Base-by-base conservation (phyloP, 768 basidiomycete genomes). In the Mycena crocata region DNA sequence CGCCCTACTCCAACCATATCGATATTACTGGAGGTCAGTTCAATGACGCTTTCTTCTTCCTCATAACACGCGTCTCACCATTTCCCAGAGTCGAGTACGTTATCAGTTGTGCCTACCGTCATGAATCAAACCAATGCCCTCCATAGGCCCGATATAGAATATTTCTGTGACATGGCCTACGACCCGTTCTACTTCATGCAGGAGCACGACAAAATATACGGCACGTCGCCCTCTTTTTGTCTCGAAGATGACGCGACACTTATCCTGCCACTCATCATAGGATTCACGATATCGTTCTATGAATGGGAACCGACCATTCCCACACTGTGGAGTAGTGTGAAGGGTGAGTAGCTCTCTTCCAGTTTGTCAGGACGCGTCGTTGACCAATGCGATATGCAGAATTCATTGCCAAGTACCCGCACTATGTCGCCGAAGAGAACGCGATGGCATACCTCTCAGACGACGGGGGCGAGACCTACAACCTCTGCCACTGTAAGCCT, bases 221-320 rank as follows among this genome's bases (percentile, higher is more conserved):
- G 92, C 81, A 57, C 12, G 66, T 62, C 58, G 68, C 63, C 71
- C 32, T 19, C 30, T 23, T 19, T 46, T 48, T 15, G 35, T 49
- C 30, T 28, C 34, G 30, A n/a, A n/a, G n/a, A n/a, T n/a, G n/a
- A n/a, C 32, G 23, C 35, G 28, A 30, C 10, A 32, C 56, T 50
- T 23, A 23, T 26, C 45, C 32, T 28, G 32, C 35, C 5, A n/a
- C n/a, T n/a, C n/a, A 54, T 39, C 55, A 35, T 10, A 88, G 88
- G 86, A 2, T 96, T 93, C 79, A 93, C 91, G 0, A 86, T 95
- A 23, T 86, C 90, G 0, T 83, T 94, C 56, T 89, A 87, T 67
- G 94, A 96, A 75, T 93, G 89, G 72, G 85, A 86, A 45, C 85
- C 87, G 52, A 96, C 94, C 1, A 93, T 96, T 44, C 86, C 89